Evolutionary conservation across 345 rosid species (phyloP), one percentile per base, ranked within the genome.

Genomic region (Brassica napus): DNA sequence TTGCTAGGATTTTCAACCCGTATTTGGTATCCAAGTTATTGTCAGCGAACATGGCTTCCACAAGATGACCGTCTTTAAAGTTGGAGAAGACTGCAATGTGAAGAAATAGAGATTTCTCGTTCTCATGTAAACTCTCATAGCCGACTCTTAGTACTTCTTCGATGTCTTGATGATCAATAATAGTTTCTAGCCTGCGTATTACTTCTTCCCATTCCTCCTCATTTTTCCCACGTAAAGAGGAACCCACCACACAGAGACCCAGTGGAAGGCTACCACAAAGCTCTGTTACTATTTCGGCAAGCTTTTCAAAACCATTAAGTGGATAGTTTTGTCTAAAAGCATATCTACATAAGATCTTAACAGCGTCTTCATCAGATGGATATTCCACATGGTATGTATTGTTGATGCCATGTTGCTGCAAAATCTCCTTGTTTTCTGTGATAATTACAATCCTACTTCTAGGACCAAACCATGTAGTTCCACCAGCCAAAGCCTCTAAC

Each of bases 201-300:
- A 24, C 44, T 0, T 9, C 4, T 63, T 30, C n/a, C 81, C 81
- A 71, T 1, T 14, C 75, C 0, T 49, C 30, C 21, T 34, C 5
- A 0, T 52, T 26, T 10, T 54, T 77, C 55, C 76, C 76, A 2
- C 11, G n/a, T 9, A 77, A 69, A 62, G 69, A 47, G 34, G 65
- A 70, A 23, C 81, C 81, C 71, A 70, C 63, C 1, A 77, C 74
- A 11, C 26, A 0, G 0, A 76, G 74, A 49, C 79, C 82, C 26
- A 86, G 21, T 1, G 84, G 88, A 32, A 78, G 82, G 1, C 64
- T 8, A 6, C 72, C 66, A 30, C 66, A 28, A 28, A 61, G 37
- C 10, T 31, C 1, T 1, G 69, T 42, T 12, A 82, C 34, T 1
- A 5, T 28, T 2, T 26, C 4, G 0, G 74, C 55, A 11, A 73